Base-by-base conservation (phyloP, 2,329 filamentous ascomycete genomes). In the Fusarium piperis region DNA sequence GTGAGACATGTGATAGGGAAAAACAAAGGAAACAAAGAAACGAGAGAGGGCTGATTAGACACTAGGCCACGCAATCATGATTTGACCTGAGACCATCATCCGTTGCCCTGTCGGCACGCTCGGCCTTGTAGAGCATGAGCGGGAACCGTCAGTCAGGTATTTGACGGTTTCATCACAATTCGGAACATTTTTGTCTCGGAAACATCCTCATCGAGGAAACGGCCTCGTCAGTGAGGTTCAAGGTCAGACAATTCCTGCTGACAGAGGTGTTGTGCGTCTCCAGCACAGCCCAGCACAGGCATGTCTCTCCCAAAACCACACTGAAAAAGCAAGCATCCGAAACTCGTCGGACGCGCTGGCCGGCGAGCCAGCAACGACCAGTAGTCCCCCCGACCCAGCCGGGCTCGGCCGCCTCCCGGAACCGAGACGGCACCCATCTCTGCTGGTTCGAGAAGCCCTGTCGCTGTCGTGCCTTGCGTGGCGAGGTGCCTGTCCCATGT, bases 291-390 rank as follows among this genome's bases (percentile, higher is more conserved):
- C 8, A 33, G 32, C 44, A 18, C 28, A 53, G 32, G 26, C 38
- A 41, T 44, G 15, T 36, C 57, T 46, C 26, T 23, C 57, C 36
- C 23, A 9, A 23, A 56, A 32, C 28, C 15, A 41, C 13, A 46
- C 12, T 9, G 16, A 23, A 67, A 66, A 33, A 36, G 65, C 57
- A 63, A 63, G 23, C 33, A 71, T 57, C 70, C 70, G 67, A 73
- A 73, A 58, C 48, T 67, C 56, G 33, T 73, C 70, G 67, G 70
- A 64, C 55, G n/a, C n/a, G n/a, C 55, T 35, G 36, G 46, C 64
- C 61, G 36, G 46, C 48, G 59, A 60, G 23, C 61, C 51, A 41
- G 44, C 30, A 53, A 41, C 46, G 23, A 35, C 16, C 16, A 62
- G 35, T 52, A 59, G 41, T 64, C 46, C 28, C 48, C 35, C 46